phyloP scores from a whole-genome alignment of 2,329 filamentous ascomycete species.

The Colletotrichum godetiae region DNA sequence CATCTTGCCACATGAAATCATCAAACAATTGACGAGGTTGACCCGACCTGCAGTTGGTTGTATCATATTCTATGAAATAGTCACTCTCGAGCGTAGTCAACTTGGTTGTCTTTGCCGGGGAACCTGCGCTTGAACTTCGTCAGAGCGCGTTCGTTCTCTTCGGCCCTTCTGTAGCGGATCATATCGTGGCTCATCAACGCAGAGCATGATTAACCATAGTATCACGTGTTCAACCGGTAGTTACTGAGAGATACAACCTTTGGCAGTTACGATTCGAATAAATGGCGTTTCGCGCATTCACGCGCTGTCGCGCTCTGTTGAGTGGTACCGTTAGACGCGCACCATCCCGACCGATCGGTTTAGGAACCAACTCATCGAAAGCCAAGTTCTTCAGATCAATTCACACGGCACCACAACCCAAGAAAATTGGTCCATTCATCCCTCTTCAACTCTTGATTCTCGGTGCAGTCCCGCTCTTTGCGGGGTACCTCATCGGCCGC shows the following conservation, averaged over 20 bases:
- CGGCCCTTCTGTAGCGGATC: no score
- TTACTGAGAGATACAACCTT: not conserved
- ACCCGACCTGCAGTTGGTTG: not conserved
- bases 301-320: not conserved
- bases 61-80: not conserved
- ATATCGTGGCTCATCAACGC: not conserved
- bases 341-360: not conserved
- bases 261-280: no score
- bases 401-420: not conserved
- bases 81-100: not conserved
- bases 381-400: not conserved
- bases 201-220: not conserved
- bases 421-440: not conserved
- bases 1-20: not conserved
- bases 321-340: not conserved
- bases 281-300: not conserved
- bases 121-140: no score
- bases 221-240: not conserved
- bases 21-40: not conserved
- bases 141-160: no score
- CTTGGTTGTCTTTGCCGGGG: not conserved
- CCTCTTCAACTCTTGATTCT: constrained; percentile 13
- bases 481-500: constrained; percentile 16
- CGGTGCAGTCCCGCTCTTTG: constrained; percentile 13
- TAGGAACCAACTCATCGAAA: not conserved